phyloP scores from a whole-genome alignment of 2,329 filamentous ascomycete species.

The Fusarium sp. region DNA sequence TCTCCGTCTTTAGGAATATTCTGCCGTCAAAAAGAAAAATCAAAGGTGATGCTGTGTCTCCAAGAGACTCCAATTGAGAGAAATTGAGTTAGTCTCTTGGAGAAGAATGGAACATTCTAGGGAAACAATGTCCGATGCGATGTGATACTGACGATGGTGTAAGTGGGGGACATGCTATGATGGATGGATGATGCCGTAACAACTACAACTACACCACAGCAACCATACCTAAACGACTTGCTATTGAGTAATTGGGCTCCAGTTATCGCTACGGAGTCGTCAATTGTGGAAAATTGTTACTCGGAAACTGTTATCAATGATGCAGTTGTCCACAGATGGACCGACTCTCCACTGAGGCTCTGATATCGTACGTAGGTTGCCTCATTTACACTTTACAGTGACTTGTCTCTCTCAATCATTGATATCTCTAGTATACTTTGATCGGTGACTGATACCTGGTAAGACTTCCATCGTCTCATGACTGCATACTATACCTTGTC shows the following conservation, averaged over 20 bases:
- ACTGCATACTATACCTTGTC: neutral
- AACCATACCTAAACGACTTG: neutral
- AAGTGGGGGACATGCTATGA: constrained; percentile 21
- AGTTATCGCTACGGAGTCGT: neutral
- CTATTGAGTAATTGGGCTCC: neutral
- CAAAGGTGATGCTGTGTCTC: neutral
- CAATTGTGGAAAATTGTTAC: neutral
- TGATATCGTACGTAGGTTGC: constrained; percentile 15
- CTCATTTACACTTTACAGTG: constrained; percentile 8
- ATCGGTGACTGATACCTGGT: neutral
- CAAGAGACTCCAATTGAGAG: constrained; percentile 4
- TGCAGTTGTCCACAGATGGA: constrained; percentile 25
- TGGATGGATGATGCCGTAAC: constrained; percentile 25
- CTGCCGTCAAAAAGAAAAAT: neutral
- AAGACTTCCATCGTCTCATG: constrained; percentile 1
- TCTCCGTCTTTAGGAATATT: constrained; percentile 12
- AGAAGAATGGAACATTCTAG: constrained; percentile 9
- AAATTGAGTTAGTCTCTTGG: neutral
- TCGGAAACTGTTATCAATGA: neutral
- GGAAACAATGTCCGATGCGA: constrained; percentile 10
- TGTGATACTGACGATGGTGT: constrained; percentile 9
- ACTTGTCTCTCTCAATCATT: neutral
- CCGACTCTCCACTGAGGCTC: constrained; percentile 19
- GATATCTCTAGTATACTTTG: neutral
- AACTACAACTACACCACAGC: constrained; percentile 1